Evolutionary conservation across 208 protist genomes (phyloP), one percentile per base, ranked within the genome.

Genomic region (Lotmaria passim): DNA sequence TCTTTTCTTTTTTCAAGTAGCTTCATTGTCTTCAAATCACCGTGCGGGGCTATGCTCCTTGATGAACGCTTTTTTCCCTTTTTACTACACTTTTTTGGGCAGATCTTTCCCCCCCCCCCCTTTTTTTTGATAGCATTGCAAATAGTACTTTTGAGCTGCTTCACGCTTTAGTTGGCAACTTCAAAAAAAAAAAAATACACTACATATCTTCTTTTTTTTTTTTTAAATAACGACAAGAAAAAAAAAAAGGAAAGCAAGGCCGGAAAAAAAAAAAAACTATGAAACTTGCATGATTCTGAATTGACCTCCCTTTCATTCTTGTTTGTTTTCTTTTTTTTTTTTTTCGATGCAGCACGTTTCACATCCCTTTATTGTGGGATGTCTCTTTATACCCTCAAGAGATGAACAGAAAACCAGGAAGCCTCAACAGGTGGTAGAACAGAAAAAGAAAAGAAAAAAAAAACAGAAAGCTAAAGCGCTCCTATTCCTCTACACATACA

Each of bases 381-480:
- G 36, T n/a, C n/a, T n/a, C n/a, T n/a, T n/a, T n/a, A n/a, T n/a
- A n/a, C n/a, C n/a, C n/a, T n/a, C n/a, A n/a, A n/a, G n/a, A n/a
- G n/a, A n/a, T n/a, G n/a, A n/a, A n/a, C n/a, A n/a, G n/a, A n/a
- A n/a, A n/a, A n/a, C n/a, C n/a, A n/a, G n/a, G n/a, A n/a, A n/a
- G 12, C 44, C 19, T 24, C 44, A 23, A 21, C 19, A 48, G 8
- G 5, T 21, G 15, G 44, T 23, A 21, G 26, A 24, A 23, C 66
- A 69, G 48, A n/a, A 57, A 67, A 62, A 39, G 47, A 55, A 60
- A 2, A 33, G 24, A 53, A 31, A 53, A 53, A 41, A 7, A 41
- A 7, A 41, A 12, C 10, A 41, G 7, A 41, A 41, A 41, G 36
- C 10, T 12, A 41, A 7, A 41, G 36, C 36, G 12, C 36, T 15